Conservation (phyloP, 2,329 filamentous ascomycete species). For the Fusarium sp. region DNA sequence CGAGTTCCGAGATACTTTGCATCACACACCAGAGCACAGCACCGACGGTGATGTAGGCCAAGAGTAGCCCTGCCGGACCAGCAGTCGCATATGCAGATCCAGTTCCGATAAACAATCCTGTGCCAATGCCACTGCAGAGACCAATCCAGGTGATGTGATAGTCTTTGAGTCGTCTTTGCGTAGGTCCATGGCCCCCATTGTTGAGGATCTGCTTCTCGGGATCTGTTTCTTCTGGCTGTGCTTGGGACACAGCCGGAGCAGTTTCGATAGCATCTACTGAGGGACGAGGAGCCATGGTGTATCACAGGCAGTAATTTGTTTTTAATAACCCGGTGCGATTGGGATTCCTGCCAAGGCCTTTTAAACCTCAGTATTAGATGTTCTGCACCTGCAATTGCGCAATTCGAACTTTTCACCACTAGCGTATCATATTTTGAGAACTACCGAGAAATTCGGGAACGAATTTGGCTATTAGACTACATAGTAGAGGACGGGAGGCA, state of each 20-base stretch:
- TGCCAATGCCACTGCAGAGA: constrained; percentile 42
- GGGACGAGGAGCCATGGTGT: constrained; percentile 14
- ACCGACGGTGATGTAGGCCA: constrained; percentile 38
- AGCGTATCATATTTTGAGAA: constrained; percentile 14
- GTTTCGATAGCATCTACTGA: constrained; percentile 22
- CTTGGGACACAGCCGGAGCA: constrained; percentile 2
- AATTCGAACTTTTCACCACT: constrained; percentile 40
- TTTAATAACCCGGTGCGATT: too few relatives aligned
- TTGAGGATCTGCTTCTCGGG: constrained; percentile 39
- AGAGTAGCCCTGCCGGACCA: constrained; percentile 40
- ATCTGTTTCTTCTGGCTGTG: neutral
- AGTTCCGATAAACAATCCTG: constrained; percentile 40
- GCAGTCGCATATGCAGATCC: constrained; percentile 42
- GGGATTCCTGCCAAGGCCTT: neutral
- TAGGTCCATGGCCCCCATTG: constrained; percentile 38
- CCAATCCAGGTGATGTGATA: constrained; percentile 45
- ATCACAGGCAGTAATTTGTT: neutral
- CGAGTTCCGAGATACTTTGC: constrained; percentile 43
- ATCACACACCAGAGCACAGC: constrained; percentile 43
- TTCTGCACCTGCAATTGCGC: constrained; percentile 28
- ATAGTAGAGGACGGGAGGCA: neutral
- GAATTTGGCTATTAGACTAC: constrained; percentile 31
- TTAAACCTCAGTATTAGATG: neutral
- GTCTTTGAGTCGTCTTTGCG: constrained; percentile 36
- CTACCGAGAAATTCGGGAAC: constrained; percentile 22